phyloP scores from a whole-genome alignment of 164 flowering plant species.

The Piper betle region DNA sequence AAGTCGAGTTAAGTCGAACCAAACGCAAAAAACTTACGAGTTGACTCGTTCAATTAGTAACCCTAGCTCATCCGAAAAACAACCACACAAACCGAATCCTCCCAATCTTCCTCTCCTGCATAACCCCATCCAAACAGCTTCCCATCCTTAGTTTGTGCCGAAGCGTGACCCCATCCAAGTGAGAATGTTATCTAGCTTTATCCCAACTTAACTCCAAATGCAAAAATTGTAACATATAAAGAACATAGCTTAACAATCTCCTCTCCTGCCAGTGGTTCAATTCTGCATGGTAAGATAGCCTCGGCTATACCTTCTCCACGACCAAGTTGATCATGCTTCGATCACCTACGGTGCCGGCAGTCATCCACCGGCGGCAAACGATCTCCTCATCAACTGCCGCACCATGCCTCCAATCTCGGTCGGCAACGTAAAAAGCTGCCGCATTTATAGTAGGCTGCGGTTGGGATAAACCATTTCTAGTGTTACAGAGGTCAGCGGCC shows the following conservation, averaged over 20 bases:
- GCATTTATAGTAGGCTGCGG: too few relatives aligned
- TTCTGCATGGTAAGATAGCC: conserved; percentile 38
- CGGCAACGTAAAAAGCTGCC: too few relatives aligned
- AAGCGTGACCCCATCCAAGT: conserved; percentile 93
- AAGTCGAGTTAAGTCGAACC: too few relatives aligned
- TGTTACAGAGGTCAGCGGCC: too few relatives aligned
- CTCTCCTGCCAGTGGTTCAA: conserved; percentile 61
- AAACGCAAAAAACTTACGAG: too few relatives aligned
- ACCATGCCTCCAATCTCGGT: too few relatives aligned
- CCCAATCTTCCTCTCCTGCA: conserved; percentile 82
- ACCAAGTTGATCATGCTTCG: conserved; percentile 92
- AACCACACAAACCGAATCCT: too few relatives aligned
- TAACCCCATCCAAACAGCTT: conserved; percentile 92
- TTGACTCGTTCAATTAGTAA: too few relatives aligned
- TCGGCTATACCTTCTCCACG: conserved; percentile 45
- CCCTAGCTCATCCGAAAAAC: too few relatives aligned
- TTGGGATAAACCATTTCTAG: too few relatives aligned
- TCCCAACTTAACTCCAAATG: too few relatives aligned
- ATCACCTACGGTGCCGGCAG: conserved; percentile 8
- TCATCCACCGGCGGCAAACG: not conserved
- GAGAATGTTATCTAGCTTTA: conserved; percentile 17
- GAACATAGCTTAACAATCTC: conserved; percentile 62
- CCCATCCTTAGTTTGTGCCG: conserved; percentile 60
- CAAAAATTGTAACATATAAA: not conserved
- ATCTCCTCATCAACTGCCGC: too few relatives aligned